Conservation (phyloP, 805 yeast genomes). For the Wickerhamiella lipophila region DNA sequence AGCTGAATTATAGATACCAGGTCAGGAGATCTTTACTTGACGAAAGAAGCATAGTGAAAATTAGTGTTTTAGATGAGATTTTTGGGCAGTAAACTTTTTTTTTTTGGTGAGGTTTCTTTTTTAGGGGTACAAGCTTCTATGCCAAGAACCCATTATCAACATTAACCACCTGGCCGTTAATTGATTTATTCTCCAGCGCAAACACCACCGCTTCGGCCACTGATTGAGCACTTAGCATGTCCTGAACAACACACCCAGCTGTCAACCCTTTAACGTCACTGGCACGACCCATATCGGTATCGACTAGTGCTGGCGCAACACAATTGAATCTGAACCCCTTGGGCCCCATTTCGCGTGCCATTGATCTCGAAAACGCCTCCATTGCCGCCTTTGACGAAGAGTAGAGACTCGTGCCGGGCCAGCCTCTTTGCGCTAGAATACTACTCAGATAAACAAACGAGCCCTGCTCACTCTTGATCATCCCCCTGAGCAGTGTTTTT, state of each 20-base stretch:
- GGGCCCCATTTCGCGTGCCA: slow-evolving; percentile 48
- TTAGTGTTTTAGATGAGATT: too few relatives aligned
- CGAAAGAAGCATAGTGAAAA: too few relatives aligned
- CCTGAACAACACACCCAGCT: slow-evolving; percentile 13
- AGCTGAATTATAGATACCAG: too few relatives aligned
- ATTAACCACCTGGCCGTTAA: slow-evolving; percentile 17
- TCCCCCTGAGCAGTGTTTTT: slow-evolving; percentile 38
- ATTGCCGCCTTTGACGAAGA: slow-evolving; percentile 62
- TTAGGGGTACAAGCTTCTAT: neutral
- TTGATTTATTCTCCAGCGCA: slow-evolving; percentile 11
- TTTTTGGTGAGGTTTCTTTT: too few relatives aligned
- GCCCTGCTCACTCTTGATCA: slow-evolving; percentile 33
- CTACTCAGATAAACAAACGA: slow-evolving; percentile 56
- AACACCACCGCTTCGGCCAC: slow-evolving; percentile 19
- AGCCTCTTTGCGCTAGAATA: slow-evolving; percentile 34
- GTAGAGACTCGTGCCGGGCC: slow-evolving; percentile 49
- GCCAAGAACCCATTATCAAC: slow-evolving; percentile 18
- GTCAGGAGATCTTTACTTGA: too few relatives aligned
- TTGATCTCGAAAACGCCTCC: slow-evolving; percentile 43
- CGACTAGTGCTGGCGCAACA: slow-evolving; percentile 53
- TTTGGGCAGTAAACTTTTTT: too few relatives aligned
- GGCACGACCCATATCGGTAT: slow-evolving; percentile 44
- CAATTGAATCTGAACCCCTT: slow-evolving; percentile 48
- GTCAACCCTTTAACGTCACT: slow-evolving; percentile 11
- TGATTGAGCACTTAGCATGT: slow-evolving; percentile 14